Conservation (phyloP, 208 protist species). For the Acanthamoeba triangularis region DNA sequence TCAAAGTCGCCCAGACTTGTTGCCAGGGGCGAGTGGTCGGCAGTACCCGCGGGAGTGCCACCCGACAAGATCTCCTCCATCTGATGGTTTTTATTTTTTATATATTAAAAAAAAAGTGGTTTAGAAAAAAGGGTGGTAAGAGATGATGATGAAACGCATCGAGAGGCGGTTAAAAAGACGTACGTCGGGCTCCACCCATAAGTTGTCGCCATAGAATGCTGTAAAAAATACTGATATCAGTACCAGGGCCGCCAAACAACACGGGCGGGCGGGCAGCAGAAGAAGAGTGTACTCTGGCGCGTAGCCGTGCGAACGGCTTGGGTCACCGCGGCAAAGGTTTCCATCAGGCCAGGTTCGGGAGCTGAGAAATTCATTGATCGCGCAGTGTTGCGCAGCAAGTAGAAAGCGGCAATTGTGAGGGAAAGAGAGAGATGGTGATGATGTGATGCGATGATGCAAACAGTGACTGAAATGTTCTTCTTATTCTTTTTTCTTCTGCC, state of each 20-base stretch:
- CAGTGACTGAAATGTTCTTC: background rate
- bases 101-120: background rate
- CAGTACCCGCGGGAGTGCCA: background rate
- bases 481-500: slow-evolving; percentile 58
- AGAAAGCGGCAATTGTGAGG: background rate
- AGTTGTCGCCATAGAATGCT: slow-evolving; percentile 37
- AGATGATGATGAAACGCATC: background rate
- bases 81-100: background rate
- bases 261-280: background rate
- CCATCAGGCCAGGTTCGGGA: background rate
- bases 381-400: background rate
- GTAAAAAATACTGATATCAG: background rate
- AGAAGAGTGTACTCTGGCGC: background rate
- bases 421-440: background rate
- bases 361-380: background rate
- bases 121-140: background rate
- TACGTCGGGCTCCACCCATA: slow-evolving; percentile 11
- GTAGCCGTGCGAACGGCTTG: slow-evolving; percentile 19
- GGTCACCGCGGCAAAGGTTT: slow-evolving; percentile 10
- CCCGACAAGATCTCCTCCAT: slow-evolving; percentile 12
- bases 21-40: background rate
- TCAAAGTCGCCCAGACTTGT: slow-evolving; percentile 62
- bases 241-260: background rate
- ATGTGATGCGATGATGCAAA: background rate
- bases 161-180: background rate